These are phyloP conservation scores for Sinapis alba DNA, from an alignment of 441 rosid species.

Conservation along the genomic window DNA sequence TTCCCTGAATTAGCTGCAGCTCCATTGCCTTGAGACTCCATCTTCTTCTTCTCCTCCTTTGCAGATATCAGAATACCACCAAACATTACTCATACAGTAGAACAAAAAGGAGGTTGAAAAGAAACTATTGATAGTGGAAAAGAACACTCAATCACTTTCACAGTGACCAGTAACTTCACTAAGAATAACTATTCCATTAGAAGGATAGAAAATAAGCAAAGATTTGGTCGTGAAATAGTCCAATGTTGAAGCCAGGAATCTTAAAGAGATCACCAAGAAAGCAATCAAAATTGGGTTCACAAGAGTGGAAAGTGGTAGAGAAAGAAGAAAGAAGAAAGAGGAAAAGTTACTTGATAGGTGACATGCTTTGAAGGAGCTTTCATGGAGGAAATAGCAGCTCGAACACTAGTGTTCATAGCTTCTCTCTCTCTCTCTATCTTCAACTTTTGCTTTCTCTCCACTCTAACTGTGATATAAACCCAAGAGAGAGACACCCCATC, in stretches of 20 bases:
- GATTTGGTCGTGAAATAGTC: conserved; percentile 31
- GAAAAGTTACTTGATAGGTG: conserved; percentile 45
- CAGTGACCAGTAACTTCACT: conserved; percentile 38
- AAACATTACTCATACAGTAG: conserved; percentile 36
- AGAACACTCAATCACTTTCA: conserved; percentile 38
- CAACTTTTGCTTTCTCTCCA: conserved; percentile 35
- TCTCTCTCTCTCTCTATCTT: conserved; percentile 35
- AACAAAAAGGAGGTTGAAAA: conserved; percentile 20
- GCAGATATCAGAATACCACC: conserved; percentile 26
- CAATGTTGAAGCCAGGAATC: conserved; percentile 38
- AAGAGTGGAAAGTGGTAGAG: conserved; percentile 19
- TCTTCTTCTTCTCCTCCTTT: conserved; percentile 38
- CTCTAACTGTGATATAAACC: conserved; percentile 31
- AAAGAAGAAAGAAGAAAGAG: background rate
- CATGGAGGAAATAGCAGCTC: conserved; percentile 67
- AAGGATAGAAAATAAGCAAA: background rate
- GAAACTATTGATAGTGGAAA: conserved; percentile 61
- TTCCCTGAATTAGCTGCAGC: conserved; percentile 44
- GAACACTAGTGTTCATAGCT: conserved; percentile 71
- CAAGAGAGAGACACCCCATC: conserved; percentile 25
- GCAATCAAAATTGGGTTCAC: conserved; percentile 26
- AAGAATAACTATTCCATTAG: background rate
- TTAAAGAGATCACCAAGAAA: conserved; percentile 19
- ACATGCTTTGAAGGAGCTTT: conserved; percentile 64
- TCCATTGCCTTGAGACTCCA: conserved; percentile 53